Base-by-base conservation (phyloP, 495 filamentous ascomycete genomes). In the Daldinia loculata region DNA sequence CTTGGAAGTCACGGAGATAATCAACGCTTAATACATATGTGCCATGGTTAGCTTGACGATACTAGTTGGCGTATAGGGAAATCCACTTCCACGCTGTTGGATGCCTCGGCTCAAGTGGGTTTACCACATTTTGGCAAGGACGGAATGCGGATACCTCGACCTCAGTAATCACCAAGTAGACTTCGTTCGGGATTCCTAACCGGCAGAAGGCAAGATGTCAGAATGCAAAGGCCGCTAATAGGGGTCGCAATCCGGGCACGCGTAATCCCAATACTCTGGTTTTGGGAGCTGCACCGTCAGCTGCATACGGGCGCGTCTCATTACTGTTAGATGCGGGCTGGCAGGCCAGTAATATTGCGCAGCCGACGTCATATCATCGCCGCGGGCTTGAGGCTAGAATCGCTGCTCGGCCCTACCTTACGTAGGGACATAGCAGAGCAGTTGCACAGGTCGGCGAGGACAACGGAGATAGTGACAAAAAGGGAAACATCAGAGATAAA, bases 401-500 rank as follows among this genome's bases (percentile, higher is more conserved):
- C 19, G 26, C 26, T 30, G 3, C 50, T 30, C 27, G 36, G 34
- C 51, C 27, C n/a, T 43, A 38, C n/a, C 63, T 26, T 34, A 48
- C 41, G 45, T 34, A 61, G 24, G 26, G 14, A 6, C 14, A 53
- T 30, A 53, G 12, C 2, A 58, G 22, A 27, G 60, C 64, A 27
- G 43, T 48, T 24, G 56, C 41, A 72, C 64, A 72, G 30, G 61
- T 72, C 65, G 65, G 34, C 65, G 61, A 65, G 30, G 48, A 38
- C 24, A 32, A 64, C 34, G 6, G 52, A 14, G 45, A 67, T 45
- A 26, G 32, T 14, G 30, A 19, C 34, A 34, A 12, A 56, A 56
- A 24, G 15, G 30, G n/a, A 56, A 30, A 36, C 38, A 22, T 4
- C 9, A 11, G 30, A 36, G n/a, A 27, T 29, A 41, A 63, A 67